Conservation (phyloP, 2,329 filamentous ascomycete species). For the Apiospora aurea region DNA sequence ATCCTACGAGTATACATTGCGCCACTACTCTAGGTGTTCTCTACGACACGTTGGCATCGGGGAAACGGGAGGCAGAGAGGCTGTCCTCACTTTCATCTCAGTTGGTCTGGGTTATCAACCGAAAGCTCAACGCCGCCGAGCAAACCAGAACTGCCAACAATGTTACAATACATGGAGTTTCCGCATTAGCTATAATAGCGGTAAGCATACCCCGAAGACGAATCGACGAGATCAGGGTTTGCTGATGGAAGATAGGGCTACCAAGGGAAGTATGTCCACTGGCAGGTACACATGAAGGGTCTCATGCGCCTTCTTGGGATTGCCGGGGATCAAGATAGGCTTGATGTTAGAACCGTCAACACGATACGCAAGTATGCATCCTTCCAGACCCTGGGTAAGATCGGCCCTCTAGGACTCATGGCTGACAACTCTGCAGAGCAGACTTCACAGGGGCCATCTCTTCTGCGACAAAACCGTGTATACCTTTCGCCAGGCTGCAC, state of each 20-base stretch:
- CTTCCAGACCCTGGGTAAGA: neutral
- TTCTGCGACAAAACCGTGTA: constrained; percentile 42
- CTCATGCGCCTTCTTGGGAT: constrained; percentile 43
- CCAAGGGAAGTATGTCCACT: constrained; percentile 46
- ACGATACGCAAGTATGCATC: constrained; percentile 41
- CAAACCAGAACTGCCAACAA: constrained; percentile 20
- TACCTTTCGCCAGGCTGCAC: constrained; percentile 40
- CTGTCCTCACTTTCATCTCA: constrained; percentile 27
- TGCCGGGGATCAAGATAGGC: constrained; percentile 35
- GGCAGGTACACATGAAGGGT: constrained; percentile 47
- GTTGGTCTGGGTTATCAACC: constrained; percentile 29
- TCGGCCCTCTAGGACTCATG: neutral
- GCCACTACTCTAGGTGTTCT: constrained; percentile 29
- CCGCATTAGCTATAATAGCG: constrained; percentile 30
- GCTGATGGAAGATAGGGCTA: constrained; percentile 35
- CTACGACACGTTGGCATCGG: constrained; percentile 27
- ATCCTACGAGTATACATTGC: constrained; percentile 30
- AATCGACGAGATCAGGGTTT: neutral
- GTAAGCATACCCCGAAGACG: constrained; percentile 23
- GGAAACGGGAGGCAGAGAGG: constrained; percentile 15
- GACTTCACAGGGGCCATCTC: constrained; percentile 46
- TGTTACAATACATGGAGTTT: constrained; percentile 30
- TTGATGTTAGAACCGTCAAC: constrained; percentile 31
- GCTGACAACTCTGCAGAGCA: constrained; percentile 36
- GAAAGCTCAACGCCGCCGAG: constrained; percentile 27